Conservation (phyloP, 768 basidiomycete species). For the Epithele typhae region DNA sequence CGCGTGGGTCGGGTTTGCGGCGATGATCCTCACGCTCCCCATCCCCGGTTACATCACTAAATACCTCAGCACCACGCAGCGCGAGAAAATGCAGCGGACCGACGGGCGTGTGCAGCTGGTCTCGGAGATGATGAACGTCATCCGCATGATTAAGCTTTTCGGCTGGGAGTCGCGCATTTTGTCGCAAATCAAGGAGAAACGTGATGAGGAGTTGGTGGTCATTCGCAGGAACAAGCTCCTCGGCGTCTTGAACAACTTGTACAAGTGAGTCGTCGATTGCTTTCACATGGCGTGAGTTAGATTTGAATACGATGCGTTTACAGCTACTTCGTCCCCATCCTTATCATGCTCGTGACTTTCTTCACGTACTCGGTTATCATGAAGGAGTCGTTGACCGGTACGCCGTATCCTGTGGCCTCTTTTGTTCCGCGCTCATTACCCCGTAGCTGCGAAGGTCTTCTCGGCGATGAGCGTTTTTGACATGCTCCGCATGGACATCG, state of each 20-base stretch:
- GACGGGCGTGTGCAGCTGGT: conserved; percentile 44
- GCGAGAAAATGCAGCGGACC: conserved; percentile 41
- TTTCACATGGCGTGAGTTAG: too few relatives aligned
- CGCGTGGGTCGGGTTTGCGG: conserved; percentile 37
- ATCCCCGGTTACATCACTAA: conserved; percentile 37
- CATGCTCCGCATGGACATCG: conserved; percentile 9
- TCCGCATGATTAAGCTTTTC: conserved; percentile 47
- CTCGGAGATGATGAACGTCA: conserved; percentile 36
- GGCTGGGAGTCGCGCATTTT: conserved; percentile 43
- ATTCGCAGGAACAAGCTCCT: conserved; percentile 50
- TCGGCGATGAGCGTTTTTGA: conserved; percentile 14
- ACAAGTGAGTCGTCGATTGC: conserved; percentile 44
- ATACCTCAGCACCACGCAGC: conserved; percentile 29
- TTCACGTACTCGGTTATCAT: conserved; percentile 46
- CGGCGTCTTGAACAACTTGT: conserved; percentile 38
- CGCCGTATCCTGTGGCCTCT: background rate
- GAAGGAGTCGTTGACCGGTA: conserved; percentile 32
- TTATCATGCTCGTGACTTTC: conserved; percentile 63
- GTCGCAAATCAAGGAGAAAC: conserved; percentile 46
- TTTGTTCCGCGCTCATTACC: background rate
- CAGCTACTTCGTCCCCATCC: conserved; percentile 55
- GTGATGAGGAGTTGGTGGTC: conserved; percentile 55
- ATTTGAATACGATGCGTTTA: too few relatives aligned
- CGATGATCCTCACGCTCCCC: conserved; percentile 35
- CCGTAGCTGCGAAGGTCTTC: conserved; percentile 13